A percentile compares a stretch with the other conserved stretches of the same genome.
Conservation (phyloP, 495 filamentous ascomycete species). For the Filosporella fistucella region DNA sequence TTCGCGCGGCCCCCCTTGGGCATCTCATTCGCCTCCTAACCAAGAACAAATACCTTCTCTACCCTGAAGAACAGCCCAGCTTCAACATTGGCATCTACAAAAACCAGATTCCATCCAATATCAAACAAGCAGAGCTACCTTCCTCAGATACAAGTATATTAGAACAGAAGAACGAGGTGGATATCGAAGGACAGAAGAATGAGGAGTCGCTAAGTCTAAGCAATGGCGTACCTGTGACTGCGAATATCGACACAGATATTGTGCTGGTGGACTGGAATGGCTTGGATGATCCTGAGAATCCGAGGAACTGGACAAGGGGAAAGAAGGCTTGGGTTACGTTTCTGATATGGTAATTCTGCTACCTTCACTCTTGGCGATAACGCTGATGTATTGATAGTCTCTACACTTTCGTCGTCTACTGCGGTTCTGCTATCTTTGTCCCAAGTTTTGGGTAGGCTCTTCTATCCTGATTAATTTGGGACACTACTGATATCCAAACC, state of each 20-base stretch:
- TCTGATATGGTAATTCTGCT: constrained; percentile 31
- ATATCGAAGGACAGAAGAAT: constrained; percentile 1
- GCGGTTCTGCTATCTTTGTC: constrained; percentile 39
- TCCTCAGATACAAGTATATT: constrained; percentile 5
- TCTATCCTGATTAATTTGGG: too few species aligned
- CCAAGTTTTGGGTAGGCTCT: too few species aligned
- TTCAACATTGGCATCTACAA: constrained; percentile 38
- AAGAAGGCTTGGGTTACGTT: constrained; percentile 36
- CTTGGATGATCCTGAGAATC: constrained; percentile 46
- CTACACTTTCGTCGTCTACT: constrained; percentile 42
- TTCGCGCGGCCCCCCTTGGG: constrained; percentile 48
- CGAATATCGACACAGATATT: constrained; percentile 36
- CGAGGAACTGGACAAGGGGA: constrained; percentile 43
- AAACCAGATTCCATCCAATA: background rate
- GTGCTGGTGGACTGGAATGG: constrained; percentile 54
- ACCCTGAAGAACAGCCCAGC: constrained; percentile 45
- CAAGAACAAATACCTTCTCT: constrained; percentile 41
- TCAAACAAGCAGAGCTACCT: background rate
- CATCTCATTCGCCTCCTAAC: constrained; percentile 45
- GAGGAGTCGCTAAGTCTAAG: constrained; percentile 22
- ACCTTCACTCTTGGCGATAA: background rate
- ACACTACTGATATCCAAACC: too few species aligned
- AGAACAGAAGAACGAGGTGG: background rate
- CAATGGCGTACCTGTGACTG: constrained; percentile 27
- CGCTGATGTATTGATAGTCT: too few species aligned